Base-by-base conservation (phyloP, 345 rosid species). In the Gossypium stocksii region DNA sequence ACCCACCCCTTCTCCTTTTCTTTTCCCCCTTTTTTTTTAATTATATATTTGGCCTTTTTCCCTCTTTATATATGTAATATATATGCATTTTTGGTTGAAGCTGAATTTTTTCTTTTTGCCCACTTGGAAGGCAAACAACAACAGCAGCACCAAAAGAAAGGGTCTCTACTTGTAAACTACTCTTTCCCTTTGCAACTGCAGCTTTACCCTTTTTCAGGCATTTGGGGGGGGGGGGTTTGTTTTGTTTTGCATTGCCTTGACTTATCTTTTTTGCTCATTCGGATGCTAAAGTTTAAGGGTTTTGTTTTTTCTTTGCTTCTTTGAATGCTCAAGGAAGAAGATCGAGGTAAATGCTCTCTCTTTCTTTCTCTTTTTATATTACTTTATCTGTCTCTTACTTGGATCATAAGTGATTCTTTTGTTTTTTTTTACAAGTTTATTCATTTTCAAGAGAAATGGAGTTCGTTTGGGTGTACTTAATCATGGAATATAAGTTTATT, bases 331-430 rank as follows among this genome's bases (percentile, higher is more conserved):
- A 78, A 83, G 82, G 87, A 88, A 85, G 88, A 85, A 88, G 89
- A 88, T 80, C 81, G 74, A 83, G 82, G 89, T 77, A 74, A 82
- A 73, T 79, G 62, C 76, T 67, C 79, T 77, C 62, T 73, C 74
- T 73, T 69, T 69, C 79, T 76, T 62, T 71, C 74, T 73, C 66
- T 69, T 68, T 61, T 66, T 46, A 43, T 22, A 7, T 79, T 74
- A 83, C 79, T 83, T 79, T 81, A 65, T 79, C 81, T 80, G 73
- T 79, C 80, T 82, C 83, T 90, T 89, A 74, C 96, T 91, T 92
- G 82, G 82, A 81, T 86, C 83, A 73, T 75, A 89, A 89, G 92
- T 82, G 97, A 90, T 94, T 86, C 97, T 81, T 76, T 78, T 43
- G 16, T 66, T 69, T 51, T 34, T 25, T 46, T 63, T 29, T 41